phyloP scores from a whole-genome alignment of 1,284 basidiomycete species.

The Cystobasidiaceae sp. region DNA sequence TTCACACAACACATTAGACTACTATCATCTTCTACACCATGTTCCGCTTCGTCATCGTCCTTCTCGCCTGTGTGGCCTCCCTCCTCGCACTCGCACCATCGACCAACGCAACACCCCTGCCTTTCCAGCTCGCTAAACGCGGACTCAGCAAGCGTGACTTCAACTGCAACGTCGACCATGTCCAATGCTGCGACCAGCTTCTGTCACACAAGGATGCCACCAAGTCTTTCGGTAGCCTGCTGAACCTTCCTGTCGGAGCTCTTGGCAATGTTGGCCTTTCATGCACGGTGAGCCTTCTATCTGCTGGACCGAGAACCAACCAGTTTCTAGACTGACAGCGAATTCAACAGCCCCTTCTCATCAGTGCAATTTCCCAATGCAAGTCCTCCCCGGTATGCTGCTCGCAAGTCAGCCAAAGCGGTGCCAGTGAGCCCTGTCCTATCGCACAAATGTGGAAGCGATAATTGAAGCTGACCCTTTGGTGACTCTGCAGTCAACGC shows the following conservation, averaged over 20 bases:
- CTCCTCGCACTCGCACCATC: neutral
- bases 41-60: too few relatives aligned
- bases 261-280: conserved; percentile 22
- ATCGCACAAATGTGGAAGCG: neutral
- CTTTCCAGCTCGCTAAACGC: conserved; percentile 1
- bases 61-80: too few relatives aligned
- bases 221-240: conserved; percentile 18
- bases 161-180: conserved; percentile 24
- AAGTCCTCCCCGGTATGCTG: conserved; percentile 27
- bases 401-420: conserved; percentile 21
- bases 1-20: too few relatives aligned
- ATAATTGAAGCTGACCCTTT: neutral
- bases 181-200: conserved; percentile 27
- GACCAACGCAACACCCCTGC: conserved; percentile 7
- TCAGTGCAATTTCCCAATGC: conserved; percentile 9
- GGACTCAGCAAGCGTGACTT: conserved; percentile 10
- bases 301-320: too few relatives aligned
- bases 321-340: too few relatives aligned
- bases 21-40: too few relatives aligned
- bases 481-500: conserved; percentile 8
- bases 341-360: conserved; percentile 18
- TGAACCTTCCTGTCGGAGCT: conserved; percentile 3
- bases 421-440: neutral
- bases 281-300: conserved; percentile 19
- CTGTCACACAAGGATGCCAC: conserved; percentile 15